Evolutionary conservation across 192 early-diverging fungal genomes (phyloP).

Genomic region (Coemansia sp.): DNA sequence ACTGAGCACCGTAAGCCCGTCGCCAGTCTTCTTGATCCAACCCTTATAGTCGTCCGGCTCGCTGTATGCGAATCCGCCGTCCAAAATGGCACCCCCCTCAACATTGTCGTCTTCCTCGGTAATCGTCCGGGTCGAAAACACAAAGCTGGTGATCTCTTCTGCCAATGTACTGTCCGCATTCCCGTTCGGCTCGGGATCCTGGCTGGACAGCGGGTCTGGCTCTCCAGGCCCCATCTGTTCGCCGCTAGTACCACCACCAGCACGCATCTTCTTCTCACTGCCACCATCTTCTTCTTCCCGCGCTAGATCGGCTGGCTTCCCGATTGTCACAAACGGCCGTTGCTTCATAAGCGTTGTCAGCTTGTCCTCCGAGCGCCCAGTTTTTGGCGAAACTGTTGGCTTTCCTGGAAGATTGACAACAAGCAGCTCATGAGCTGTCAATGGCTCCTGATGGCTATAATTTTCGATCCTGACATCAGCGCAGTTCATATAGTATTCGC

Average conservation of each 20-base stretch:
- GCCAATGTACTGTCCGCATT: conserved; percentile 1
- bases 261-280: background rate
- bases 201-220: conserved; percentile 27
- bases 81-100: conserved; percentile 14
- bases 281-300: conserved; percentile 7
- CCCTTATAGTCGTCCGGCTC: conserved; percentile 31
- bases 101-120: conserved; percentile 23
- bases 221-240: conserved; percentile 6
- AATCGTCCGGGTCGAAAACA: conserved; percentile 32
- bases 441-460: conserved; percentile 46
- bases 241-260: conserved; percentile 2
- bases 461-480: conserved; percentile 61
- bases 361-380: conserved; percentile 33
- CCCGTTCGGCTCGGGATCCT: background rate
- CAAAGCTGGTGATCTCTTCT: conserved; percentile 43
- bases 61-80: conserved; percentile 35
- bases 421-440: conserved; percentile 49
- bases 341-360: conserved; percentile 37
- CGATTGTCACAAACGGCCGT: conserved; percentile 43
- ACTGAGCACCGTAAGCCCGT: conserved; percentile 40
- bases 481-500: conserved; percentile 70
- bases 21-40: conserved; percentile 19
- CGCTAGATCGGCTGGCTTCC: conserved; percentile 28
- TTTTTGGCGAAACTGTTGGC: conserved; percentile 34
- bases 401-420: conserved; percentile 49